These are phyloP conservation scores for Solanum peruvianum DNA, from an alignment of 257 asterid species.

Conservation along the genomic window DNA sequence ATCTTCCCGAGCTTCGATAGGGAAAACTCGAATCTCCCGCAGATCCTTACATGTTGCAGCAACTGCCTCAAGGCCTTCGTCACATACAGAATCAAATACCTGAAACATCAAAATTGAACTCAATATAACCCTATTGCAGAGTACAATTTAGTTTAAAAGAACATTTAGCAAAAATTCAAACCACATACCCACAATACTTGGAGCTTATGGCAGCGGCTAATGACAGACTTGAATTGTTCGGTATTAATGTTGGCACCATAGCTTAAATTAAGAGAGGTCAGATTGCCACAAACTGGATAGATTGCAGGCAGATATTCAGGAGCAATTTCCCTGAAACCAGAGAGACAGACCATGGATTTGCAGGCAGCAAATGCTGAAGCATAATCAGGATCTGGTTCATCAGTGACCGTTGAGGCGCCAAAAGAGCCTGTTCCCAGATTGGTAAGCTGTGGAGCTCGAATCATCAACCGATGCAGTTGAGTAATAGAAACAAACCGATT, in stretches of 20 bases:
- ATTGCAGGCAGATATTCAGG: slow-evolving; percentile 33
- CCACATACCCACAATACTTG: slow-evolving; percentile 40
- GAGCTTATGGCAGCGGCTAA: slow-evolving; percentile 30
- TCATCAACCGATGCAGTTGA: slow-evolving; percentile 29
- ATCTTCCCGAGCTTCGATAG: slow-evolving; percentile 29
- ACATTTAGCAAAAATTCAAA: not conserved
- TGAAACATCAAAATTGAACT: slow-evolving; percentile 3
- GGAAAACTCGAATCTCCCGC: slow-evolving; percentile 46
- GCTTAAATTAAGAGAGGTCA: slow-evolving; percentile 37
- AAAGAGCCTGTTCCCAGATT: slow-evolving; percentile 45
- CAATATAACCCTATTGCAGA: not conserved
- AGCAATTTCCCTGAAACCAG: slow-evolving; percentile 34
- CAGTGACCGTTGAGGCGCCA: slow-evolving; percentile 7
- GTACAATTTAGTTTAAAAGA: not conserved
- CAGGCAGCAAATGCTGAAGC: slow-evolving; percentile 39
- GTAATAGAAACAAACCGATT: slow-evolving; percentile 20
- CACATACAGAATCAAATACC: slow-evolving; percentile 41
- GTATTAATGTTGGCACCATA: slow-evolving; percentile 31
- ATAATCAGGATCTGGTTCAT: slow-evolving; percentile 31
- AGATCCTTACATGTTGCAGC: slow-evolving; percentile 44
- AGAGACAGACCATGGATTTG: slow-evolving; percentile 32
- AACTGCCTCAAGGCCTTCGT: slow-evolving; percentile 51
- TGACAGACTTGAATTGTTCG: slow-evolving; percentile 34
- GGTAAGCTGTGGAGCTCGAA: slow-evolving; percentile 48
- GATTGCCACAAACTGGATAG: slow-evolving; percentile 37